phyloP scores from a whole-genome alignment of 2,329 filamentous ascomycete species.

The Exophiala aquamarina region DNA sequence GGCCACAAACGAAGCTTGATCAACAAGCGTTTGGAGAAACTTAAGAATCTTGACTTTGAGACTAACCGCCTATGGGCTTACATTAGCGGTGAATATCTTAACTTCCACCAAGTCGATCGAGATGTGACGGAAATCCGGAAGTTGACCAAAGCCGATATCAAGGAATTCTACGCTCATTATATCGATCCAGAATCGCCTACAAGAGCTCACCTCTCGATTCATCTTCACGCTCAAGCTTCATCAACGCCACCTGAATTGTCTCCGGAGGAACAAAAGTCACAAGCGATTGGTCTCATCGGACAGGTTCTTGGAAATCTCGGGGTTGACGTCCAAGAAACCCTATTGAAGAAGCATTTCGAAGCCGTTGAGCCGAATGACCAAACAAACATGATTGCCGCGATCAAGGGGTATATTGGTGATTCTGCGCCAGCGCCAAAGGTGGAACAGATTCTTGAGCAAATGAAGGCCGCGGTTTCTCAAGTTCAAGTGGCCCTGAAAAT shows the following conservation, averaged over 20 bases:
- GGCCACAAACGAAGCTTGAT: slow-evolving; percentile 87
- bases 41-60: slow-evolving; percentile 89
- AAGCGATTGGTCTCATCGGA: slow-evolving; percentile 43
- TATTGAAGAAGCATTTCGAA: slow-evolving; percentile 39
- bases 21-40: slow-evolving; percentile 81
- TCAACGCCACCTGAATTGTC: slow-evolving; percentile 35
- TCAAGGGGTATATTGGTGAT: slow-evolving; percentile 53
- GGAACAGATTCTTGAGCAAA: slow-evolving; percentile 49
- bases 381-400: slow-evolving; percentile 47
- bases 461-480: slow-evolving; percentile 48
- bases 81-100: slow-evolving; percentile 81
- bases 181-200: slow-evolving; percentile 71
- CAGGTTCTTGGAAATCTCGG: slow-evolving; percentile 51
- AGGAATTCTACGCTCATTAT: slow-evolving; percentile 73
- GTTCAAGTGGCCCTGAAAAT: slow-evolving; percentile 47
- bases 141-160: slow-evolving; percentile 76
- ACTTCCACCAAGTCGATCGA: slow-evolving; percentile 78
- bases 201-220: slow-evolving; percentile 80
- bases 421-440: slow-evolving; percentile 52
- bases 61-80: slow-evolving; percentile 80
- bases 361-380: slow-evolving; percentile 50
- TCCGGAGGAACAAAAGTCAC: slow-evolving; percentile 45
- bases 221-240: slow-evolving; percentile 73
- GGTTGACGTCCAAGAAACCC: slow-evolving; percentile 40
- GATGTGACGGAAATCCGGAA: slow-evolving; percentile 74